phyloP scores from a whole-genome alignment of 2,329 filamentous ascomycete genomes.

The Anthostomella pinea region DNA sequence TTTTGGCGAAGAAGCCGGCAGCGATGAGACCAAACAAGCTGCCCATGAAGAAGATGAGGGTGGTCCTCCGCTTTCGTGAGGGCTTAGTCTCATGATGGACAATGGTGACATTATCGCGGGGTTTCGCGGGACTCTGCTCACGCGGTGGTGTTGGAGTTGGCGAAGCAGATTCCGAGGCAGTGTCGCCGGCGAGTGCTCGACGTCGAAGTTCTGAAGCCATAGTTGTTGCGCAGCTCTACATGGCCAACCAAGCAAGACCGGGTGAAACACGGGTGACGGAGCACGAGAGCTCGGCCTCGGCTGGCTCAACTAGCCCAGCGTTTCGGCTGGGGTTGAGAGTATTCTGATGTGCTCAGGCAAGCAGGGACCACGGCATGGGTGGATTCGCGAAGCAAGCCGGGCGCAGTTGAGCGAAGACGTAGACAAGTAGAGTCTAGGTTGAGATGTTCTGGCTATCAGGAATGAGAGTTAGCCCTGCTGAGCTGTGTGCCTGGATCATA shows the following conservation, averaged over 20 bases:
- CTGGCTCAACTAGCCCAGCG: too few species aligned
- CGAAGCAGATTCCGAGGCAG: conserved; percentile 30
- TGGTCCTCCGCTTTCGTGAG: conserved; percentile 69
- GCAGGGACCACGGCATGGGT: too few species aligned
- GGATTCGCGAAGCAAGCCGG: too few species aligned
- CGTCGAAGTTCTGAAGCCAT: conserved; percentile 33
- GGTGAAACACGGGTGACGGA: not conserved
- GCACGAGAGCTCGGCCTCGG: too few species aligned
- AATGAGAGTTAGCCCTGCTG: too few species aligned
- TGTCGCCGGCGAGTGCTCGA: conserved; percentile 25
- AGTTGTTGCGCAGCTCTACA: conserved; percentile 22
- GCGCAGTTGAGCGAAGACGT: too few species aligned
- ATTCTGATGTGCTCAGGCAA: too few species aligned
- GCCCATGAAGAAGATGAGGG: conserved; percentile 82
- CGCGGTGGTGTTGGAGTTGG: conserved; percentile 22
- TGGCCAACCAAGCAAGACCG: conserved; percentile 13
- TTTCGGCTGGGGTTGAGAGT: too few species aligned
- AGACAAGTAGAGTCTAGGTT: too few species aligned
- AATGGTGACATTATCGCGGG: conserved; percentile 40
- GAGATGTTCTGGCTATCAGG: too few species aligned
- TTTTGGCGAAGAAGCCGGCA: conserved; percentile 85
- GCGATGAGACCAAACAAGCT: conserved; percentile 86
- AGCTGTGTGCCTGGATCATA: too few species aligned
- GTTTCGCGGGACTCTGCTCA: conserved; percentile 35
- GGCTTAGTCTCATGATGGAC: conserved; percentile 42